Percentiles rank a stretch among this genome's conserved stretches.
Conservation (phyloP, 495 filamentous ascomycete genomes). For the Annulohypoxylon bovei region DNA sequence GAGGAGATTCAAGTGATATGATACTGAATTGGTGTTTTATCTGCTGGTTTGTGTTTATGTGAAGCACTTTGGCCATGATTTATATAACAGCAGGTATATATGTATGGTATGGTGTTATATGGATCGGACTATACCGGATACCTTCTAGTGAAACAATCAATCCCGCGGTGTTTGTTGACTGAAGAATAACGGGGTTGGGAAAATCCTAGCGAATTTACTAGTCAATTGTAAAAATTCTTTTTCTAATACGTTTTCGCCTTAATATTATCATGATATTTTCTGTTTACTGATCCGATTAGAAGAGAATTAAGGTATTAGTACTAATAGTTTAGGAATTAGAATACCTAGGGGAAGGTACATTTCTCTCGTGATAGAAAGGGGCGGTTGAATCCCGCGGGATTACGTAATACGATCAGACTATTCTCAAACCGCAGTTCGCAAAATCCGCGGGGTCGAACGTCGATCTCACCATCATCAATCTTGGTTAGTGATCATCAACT, state of each 20-base stretch:
- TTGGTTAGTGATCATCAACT: neutral
- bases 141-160: neutral
- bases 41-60: neutral
- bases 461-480: neutral
- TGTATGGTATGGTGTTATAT: neutral
- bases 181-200: neutral
- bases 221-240: too few species aligned
- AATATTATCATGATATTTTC: neutral
- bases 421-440: neutral
- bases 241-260: neutral
- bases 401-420: neutral
- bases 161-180: conserved; percentile 5
- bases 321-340: neutral
- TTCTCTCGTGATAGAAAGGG: neutral
- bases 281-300: neutral
- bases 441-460: conserved; percentile 22
- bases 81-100: neutral
- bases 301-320: neutral
- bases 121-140: neutral
- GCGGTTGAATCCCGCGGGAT: conserved; percentile 21
- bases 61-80: neutral
- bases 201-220: neutral
- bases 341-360: too few species aligned
- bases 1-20: neutral
- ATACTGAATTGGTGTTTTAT: neutral